Percentiles rank a stretch among this genome's conserved stretches.
These are phyloP conservation scores for Talaromyces thailandensis DNA, from an alignment of 495 filamentous ascomycete species.

Conservation along the genomic window DNA sequence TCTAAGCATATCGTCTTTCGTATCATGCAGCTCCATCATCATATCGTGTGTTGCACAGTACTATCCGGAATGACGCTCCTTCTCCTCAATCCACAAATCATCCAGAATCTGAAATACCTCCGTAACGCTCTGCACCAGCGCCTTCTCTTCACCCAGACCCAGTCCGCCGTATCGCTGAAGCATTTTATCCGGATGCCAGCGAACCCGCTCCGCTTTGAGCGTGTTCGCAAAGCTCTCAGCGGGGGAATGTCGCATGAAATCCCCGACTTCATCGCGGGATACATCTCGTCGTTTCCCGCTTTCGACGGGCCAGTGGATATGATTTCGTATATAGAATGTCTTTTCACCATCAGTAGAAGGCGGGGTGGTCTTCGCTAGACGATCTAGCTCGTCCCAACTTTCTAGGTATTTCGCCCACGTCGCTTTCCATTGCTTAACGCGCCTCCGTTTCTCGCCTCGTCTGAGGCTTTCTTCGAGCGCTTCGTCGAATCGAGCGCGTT, in stretches of 20 bases:
- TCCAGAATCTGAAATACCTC: constrained; percentile 90
- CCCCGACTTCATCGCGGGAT: constrained; percentile 48
- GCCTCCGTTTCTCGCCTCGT: constrained; percentile 40
- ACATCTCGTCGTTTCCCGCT: constrained; percentile 55
- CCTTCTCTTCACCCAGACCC: constrained; percentile 51
- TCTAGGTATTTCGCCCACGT: constrained; percentile 56
- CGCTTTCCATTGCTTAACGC: constrained; percentile 37
- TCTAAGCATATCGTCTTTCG: not conserved
- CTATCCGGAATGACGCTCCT: constrained; percentile 14
- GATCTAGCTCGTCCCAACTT: constrained; percentile 52
- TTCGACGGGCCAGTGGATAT: constrained; percentile 73
- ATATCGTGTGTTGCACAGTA: not conserved
- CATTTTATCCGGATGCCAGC: constrained; percentile 98
- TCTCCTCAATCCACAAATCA: constrained; percentile 59
- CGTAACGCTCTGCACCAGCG: constrained; percentile 69
- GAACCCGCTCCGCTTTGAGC: constrained; percentile 76
- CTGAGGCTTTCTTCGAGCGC: constrained; percentile 44
- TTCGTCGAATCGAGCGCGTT: constrained; percentile 28
- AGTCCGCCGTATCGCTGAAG: constrained; percentile 74
- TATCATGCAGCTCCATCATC: not conserved
- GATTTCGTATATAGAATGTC: constrained; percentile 17
- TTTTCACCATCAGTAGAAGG: constrained; percentile 4
- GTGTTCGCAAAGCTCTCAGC: constrained; percentile 39
- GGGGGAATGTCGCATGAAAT: constrained; percentile 52
- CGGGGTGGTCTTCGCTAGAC: not conserved